Evolutionary conservation across 805 yeast species (phyloP).

Genomic region (Candida corydali): DNA sequence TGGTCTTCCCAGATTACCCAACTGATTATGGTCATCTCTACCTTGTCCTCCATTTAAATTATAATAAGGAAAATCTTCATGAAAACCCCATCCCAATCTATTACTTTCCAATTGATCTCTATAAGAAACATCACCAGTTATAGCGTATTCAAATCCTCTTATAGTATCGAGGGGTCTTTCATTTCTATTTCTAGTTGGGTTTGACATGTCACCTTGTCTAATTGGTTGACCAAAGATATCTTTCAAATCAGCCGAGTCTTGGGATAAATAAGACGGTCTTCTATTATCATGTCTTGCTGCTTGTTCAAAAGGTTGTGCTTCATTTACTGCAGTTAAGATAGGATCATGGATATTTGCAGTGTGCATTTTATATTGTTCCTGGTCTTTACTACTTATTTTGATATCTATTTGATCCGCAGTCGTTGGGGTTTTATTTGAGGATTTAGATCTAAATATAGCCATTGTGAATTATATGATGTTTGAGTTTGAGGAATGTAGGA

Average conservation of each 20-base stretch:
- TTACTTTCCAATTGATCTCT: constrained; percentile 78
- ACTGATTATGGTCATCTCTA: constrained; percentile 21
- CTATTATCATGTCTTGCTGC: constrained; percentile 31
- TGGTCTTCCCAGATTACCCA: constrained; percentile 23
- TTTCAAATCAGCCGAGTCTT: constrained; percentile 52
- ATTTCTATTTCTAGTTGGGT: constrained; percentile 89
- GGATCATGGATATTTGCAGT: constrained; percentile 75
- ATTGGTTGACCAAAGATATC: constrained; percentile 89
- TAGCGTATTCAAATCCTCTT: constrained; percentile 87
- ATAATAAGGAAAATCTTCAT: constrained; percentile 63
- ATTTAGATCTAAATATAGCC: constrained; percentile 32
- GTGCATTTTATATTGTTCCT: constrained; percentile 52
- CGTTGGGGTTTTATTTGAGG: constrained; percentile 16
- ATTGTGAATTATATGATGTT: constrained; percentile 15
- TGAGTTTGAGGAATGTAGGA: no score
- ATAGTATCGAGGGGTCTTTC: constrained; percentile 98
- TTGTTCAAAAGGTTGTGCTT: constrained; percentile 90
- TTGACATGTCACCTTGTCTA: constrained; percentile 75
- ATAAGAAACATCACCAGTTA: constrained; percentile 80
- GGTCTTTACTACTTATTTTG: constrained; percentile 19
- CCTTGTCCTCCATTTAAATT: constrained; percentile 25
- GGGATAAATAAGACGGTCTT: constrained; percentile 40
- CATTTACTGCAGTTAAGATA: constrained; percentile 88
- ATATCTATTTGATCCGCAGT: constrained; percentile 18
- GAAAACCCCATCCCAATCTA: constrained; percentile 84